phyloP scores from a whole-genome alignment of 2,329 filamentous ascomycete genomes.

The Catunica adiposa region DNA sequence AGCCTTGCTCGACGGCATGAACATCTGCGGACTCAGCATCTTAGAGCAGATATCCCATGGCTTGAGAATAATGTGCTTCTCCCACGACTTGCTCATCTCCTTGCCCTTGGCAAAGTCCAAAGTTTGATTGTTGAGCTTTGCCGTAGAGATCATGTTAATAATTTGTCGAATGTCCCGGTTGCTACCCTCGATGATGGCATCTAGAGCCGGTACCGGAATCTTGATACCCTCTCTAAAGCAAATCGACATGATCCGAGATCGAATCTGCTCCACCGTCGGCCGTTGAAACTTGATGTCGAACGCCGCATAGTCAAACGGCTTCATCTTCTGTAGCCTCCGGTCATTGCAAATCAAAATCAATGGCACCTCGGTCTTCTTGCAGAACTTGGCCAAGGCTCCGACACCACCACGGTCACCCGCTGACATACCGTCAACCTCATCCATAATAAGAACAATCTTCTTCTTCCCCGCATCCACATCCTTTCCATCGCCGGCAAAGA shows the following conservation, averaged over 20 bases:
- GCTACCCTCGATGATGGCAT: constrained; percentile 87
- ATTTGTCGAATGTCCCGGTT: constrained; percentile 94
- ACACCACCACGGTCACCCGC: constrained; percentile 92
- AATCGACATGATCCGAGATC: constrained; percentile 86
- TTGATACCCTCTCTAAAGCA: constrained; percentile 83
- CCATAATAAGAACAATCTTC: constrained; percentile 94
- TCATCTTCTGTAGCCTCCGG: constrained; percentile 86
- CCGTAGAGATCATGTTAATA: constrained; percentile 94
- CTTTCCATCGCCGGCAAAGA: constrained; percentile 72
- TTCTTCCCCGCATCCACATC: constrained; percentile 67
- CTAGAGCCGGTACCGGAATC: constrained; percentile 65
- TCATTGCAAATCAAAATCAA: constrained; percentile 98
- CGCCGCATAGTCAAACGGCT: constrained; percentile 77
- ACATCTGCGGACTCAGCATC: constrained; percentile 76
- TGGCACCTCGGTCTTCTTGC: constrained; percentile 86
- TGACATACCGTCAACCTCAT: constrained; percentile 98
- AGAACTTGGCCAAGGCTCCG: constrained; percentile 80
- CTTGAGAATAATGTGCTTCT: constrained; percentile 92
- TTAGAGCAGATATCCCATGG: constrained; percentile 97
- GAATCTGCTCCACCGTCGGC: constrained; percentile 79
- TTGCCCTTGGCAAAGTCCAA: constrained; percentile 80
- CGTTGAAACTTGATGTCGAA: constrained; percentile 77
- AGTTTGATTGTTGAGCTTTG: constrained; percentile 66
- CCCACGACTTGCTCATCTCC: constrained; percentile 92
- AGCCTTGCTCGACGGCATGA: constrained; percentile 63